phyloP scores from a whole-genome alignment of 2,329 filamentous ascomycete species.

The Clarireedia homoeocarpa region DNA sequence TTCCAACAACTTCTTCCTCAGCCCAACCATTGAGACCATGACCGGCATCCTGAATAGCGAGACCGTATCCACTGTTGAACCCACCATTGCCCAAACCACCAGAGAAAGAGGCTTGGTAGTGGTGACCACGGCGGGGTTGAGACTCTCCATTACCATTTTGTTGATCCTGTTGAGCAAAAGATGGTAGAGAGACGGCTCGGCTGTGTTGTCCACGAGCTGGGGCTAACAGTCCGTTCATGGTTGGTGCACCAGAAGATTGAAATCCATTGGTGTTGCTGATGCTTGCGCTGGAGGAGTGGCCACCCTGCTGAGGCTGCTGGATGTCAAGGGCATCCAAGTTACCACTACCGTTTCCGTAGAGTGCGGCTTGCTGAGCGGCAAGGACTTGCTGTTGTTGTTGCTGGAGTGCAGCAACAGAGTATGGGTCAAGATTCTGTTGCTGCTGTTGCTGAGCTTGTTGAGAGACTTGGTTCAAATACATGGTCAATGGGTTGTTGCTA shows the following conservation, averaged over 20 bases:
- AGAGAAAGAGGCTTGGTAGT: slow-evolving; percentile 54
- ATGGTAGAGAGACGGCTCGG: slow-evolving; percentile 79
- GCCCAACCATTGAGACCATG: slow-evolving; percentile 58
- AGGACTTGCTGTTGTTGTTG: slow-evolving; percentile 66
- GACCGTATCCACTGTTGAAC: slow-evolving; percentile 40
- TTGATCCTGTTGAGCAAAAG: slow-evolving; percentile 46
- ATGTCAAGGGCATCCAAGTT: slow-evolving; percentile 51
- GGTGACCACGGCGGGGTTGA: slow-evolving; percentile 47
- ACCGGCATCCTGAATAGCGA: slow-evolving; percentile 52
- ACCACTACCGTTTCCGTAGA: slow-evolving; percentile 57
- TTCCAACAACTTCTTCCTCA: slow-evolving; percentile 40
- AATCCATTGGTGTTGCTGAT: slow-evolving; percentile 53
- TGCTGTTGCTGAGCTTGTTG: slow-evolving; percentile 64
- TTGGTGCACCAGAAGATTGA: slow-evolving; percentile 44
- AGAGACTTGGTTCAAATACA: slow-evolving; percentile 83
- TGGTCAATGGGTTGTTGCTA: slow-evolving; percentile 78
- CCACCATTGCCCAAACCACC: slow-evolving; percentile 24
- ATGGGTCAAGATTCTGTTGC: slow-evolving; percentile 36
- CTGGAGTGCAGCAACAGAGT: slow-evolving; percentile 34
- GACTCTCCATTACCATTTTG: slow-evolving; percentile 33
- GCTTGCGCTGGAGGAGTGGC: slow-evolving; percentile 53
- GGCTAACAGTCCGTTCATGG: slow-evolving; percentile 69
- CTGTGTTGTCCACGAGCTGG: slow-evolving; percentile 57
- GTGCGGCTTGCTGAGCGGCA: slow-evolving; percentile 67
- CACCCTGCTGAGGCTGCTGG: slow-evolving; percentile 53